These are phyloP conservation scores for Aaosphaeria arxii DNA, from an alignment of 2,329 filamentous ascomycete genomes.

Conservation along the genomic window DNA sequence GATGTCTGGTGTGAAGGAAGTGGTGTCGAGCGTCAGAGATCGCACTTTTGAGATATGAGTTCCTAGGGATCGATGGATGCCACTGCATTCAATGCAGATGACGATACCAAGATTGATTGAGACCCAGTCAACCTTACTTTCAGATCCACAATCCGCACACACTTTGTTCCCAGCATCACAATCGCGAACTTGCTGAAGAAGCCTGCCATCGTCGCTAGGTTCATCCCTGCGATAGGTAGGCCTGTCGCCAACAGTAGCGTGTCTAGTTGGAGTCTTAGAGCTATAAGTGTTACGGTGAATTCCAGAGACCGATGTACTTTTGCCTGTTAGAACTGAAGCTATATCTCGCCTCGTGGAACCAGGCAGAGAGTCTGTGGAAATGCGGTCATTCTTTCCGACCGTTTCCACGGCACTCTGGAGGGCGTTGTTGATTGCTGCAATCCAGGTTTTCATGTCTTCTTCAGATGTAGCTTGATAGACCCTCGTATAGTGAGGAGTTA, in stretches of 20 bases:
- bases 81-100: conserved; percentile 95
- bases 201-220: conserved; percentile 78
- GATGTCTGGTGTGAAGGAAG: conserved; percentile 94
- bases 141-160: conserved; percentile 92
- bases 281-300: conserved; percentile 47
- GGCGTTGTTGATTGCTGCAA: conserved; percentile 92
- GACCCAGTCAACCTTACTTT: conserved; percentile 95
- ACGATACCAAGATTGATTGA: conserved; percentile 97
- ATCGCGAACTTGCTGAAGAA: conserved; percentile 83
- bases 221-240: conserved; percentile 71
- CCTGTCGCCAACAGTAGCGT: conserved; percentile 87
- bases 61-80: conserved; percentile 91
- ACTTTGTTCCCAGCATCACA: conserved; percentile 88
- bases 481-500: conserved; percentile 91
- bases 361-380: conserved; percentile 50
- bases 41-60: conserved; percentile 98
- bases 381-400: conserved; percentile 53
- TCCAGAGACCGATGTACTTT: conserved; percentile 70
- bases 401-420: conserved; percentile 93
- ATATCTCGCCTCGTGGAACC: conserved; percentile 75
- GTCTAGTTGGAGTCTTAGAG: conserved; percentile 67
- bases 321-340: conserved; percentile 87
- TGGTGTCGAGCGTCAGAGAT: conserved; percentile 91
- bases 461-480: conserved; percentile 98
- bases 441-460: conserved; percentile 98